Conservation (phyloP, 371 early-diverging fungal genomes). For the Coemansia sp. region DNA sequence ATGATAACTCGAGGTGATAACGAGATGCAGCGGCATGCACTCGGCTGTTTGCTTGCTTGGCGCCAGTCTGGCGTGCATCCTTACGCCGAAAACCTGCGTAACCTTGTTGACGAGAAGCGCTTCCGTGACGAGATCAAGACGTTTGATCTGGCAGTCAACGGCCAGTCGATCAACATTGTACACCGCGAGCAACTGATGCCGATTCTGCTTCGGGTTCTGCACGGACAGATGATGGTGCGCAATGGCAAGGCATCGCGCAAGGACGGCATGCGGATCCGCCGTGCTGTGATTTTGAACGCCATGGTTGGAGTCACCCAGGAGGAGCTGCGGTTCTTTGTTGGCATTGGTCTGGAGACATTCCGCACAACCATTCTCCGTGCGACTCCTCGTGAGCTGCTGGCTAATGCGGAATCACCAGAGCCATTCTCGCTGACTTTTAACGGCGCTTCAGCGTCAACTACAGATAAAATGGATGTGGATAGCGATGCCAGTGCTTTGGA, state of each 20-base stretch:
- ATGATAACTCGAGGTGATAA: conserved; percentile 79
- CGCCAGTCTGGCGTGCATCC: conserved; percentile 59
- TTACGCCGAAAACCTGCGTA: conserved; percentile 73
- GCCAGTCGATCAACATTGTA: conserved; percentile 56
- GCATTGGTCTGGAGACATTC: conserved; percentile 81
- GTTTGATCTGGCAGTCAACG: conserved; percentile 61
- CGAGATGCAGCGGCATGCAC: conserved; percentile 71
- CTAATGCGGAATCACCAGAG: conserved; percentile 7
- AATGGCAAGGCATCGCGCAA: conserved; percentile 64
- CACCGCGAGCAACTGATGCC: conserved; percentile 72
- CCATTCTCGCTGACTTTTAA: conserved; percentile 14
- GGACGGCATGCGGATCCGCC: conserved; percentile 65
- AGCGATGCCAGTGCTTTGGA: conserved; percentile 23
- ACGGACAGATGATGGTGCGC: conserved; percentile 81
- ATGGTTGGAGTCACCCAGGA: conserved; percentile 63
- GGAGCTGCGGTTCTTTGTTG: conserved; percentile 71
- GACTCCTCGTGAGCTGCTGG: conserved; percentile 28
- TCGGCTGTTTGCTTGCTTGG: conserved; percentile 83
- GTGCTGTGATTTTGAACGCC: conserved; percentile 76
- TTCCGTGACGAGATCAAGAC: conserved; percentile 86
- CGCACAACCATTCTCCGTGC: conserved; percentile 26
- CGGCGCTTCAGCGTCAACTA: background rate
- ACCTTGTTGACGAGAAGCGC: conserved; percentile 75
- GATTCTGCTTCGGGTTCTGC: conserved; percentile 78
- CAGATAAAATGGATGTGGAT: conserved; percentile 29